Conservation (phyloP, 31 red algal species). For the Endocladia muricata region DNA sequence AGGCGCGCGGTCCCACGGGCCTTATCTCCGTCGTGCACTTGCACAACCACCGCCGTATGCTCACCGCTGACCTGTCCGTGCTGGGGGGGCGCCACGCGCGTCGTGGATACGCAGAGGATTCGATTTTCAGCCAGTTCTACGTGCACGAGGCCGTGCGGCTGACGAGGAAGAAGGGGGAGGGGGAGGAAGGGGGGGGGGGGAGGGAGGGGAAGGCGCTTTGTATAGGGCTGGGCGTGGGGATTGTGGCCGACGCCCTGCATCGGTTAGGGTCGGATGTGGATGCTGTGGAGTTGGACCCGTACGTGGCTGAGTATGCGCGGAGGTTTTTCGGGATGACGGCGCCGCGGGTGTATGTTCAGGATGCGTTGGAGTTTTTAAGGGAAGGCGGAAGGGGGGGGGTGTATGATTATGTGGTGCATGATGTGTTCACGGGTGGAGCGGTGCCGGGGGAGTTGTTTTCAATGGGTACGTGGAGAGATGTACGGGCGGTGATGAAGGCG, state of each 20-base stretch:
- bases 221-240: conserved; percentile 63
- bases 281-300: conserved; percentile 61
- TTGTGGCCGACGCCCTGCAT: conserved; percentile 47
- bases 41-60: conserved; percentile 14
- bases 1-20: conserved; percentile 50
- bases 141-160: conserved; percentile 76
- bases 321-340: conserved; percentile 38
- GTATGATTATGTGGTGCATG: conserved; percentile 74
- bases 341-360: conserved; percentile 31
- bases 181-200: conserved; percentile 3
- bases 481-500: conserved; percentile 27
- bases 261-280: conserved; percentile 40
- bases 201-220: conserved; percentile 45
- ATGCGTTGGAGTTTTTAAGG: conserved; percentile 24
- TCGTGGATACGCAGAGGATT: conserved; percentile 29
- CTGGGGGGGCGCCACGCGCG: conserved; percentile 51
- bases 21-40: conserved; percentile 62
- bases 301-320: conserved; percentile 47
- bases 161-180: not conserved
- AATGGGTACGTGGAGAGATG: conserved; percentile 1
- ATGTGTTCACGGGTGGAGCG: conserved; percentile 72
- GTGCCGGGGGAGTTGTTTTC: conserved; percentile 51
- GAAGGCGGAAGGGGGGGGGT: not conserved
- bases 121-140: conserved; percentile 71
- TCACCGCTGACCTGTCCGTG: conserved; percentile 64